These are phyloP conservation scores for Apophysomyces elegans DNA, from an alignment of 371 early-diverging fungal species.

Conservation along the genomic window DNA sequence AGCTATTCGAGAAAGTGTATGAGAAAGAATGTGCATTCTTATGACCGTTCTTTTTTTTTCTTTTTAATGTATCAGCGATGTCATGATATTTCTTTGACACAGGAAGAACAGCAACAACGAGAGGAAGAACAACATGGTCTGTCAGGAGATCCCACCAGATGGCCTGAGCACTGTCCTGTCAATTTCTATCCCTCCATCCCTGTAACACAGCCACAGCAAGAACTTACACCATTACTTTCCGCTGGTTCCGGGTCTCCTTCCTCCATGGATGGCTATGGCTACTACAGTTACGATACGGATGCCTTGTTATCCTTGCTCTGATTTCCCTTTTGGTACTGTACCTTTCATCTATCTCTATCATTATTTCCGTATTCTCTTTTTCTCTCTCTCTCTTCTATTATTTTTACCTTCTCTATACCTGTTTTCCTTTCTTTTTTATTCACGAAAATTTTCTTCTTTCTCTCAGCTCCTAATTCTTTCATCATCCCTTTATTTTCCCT, in stretches of 20 bases:
- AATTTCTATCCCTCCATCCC: constrained; percentile 1
- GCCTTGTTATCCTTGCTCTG: constrained; percentile 7
- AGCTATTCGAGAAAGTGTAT: constrained; percentile 54
- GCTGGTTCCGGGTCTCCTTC: constrained; percentile 9
- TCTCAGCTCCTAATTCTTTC: background rate
- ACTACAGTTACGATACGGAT: constrained; percentile 6
- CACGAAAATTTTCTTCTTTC: background rate
- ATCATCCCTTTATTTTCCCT: background rate
- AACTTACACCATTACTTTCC: constrained; percentile 9
- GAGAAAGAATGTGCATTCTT: too few relatives aligned
- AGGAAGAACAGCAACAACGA: too few relatives aligned
- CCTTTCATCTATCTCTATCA: background rate
- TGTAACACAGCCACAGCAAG: constrained; percentile 7
- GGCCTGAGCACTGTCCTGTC: constrained; percentile 8
- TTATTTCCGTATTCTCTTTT: background rate
- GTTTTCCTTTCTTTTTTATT: background rate
- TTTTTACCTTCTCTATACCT: background rate
- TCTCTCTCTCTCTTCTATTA: background rate
- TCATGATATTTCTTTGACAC: too few relatives aligned
- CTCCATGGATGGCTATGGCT: background rate
- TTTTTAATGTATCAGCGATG: too few relatives aligned
- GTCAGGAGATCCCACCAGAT: constrained; percentile 67
- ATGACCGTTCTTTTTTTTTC: too few relatives aligned
- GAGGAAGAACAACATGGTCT: too few relatives aligned
- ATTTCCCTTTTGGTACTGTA: background rate